Percentiles rank a stretch among this genome's conserved stretches.
These are phyloP conservation scores for Crithidia sp. DNA, from an alignment of 208 protist genomes.

Conservation along the genomic window DNA sequence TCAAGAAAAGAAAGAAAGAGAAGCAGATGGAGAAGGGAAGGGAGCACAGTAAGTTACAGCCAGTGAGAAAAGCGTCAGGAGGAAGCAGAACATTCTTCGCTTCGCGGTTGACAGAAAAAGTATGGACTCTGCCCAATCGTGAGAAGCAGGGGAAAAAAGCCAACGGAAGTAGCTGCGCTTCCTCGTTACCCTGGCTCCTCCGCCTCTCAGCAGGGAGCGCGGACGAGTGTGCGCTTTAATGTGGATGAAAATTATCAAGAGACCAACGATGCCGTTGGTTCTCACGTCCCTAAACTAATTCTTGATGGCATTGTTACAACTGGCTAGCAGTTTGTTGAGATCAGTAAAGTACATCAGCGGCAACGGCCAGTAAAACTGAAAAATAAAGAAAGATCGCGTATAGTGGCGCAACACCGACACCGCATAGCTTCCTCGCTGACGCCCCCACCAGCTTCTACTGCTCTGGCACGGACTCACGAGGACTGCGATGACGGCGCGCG, in stretches of 20 bases:
- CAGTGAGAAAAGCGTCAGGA: neutral
- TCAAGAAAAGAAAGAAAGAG: neutral
- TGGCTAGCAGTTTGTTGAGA: neutral
- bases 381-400: neutral
- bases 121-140: too few species aligned
- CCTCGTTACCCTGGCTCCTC: too few species aligned
- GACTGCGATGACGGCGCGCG: neutral
- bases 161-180: neutral
- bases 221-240: too few species aligned
- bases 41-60: neutral
- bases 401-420: too few species aligned
- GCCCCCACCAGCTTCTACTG: neutral
- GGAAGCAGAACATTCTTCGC: neutral
- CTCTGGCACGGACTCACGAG: neutral
- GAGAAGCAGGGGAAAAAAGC: neutral
- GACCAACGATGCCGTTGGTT: too few species aligned
- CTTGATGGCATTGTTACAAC: too few species aligned
- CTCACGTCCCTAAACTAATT: too few species aligned
- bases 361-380: neutral
- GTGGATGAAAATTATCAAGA: too few species aligned
- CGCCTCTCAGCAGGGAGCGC: too few species aligned
- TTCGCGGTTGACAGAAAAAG: too few species aligned
- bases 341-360: neutral
- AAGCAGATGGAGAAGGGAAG: neutral
- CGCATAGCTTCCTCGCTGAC: too few species aligned